Evolutionary conservation across 2,329 filamentous ascomycete species (phyloP).

Genomic region (Stenocarpella maydis): DNA sequence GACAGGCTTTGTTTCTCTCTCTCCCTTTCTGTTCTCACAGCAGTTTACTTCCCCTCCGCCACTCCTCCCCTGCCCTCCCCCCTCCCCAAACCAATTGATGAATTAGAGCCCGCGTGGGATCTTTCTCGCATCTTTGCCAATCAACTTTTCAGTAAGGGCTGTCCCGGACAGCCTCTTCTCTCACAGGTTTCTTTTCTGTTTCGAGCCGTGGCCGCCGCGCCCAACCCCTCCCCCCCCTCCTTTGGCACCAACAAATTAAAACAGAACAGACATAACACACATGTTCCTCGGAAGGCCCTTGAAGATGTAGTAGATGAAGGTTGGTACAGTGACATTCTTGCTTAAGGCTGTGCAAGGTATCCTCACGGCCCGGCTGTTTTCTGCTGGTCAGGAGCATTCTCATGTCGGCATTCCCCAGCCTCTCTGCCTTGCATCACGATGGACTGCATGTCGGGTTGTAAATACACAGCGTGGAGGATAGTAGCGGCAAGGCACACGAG

Average conservation of each 20-base stretch:
- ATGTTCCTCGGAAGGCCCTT: conserved; percentile 21
- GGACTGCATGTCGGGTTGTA: conserved; percentile 19
- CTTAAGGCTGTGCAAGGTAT: conserved; percentile 1
- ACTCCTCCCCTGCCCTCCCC: background rate
- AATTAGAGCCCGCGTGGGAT: conserved; percentile 13
- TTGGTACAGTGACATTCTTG: background rate
- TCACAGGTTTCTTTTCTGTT: conserved; percentile 13
- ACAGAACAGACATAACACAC: conserved; percentile 29
- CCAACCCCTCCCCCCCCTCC: background rate
- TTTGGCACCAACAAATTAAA: background rate
- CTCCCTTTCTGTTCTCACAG: background rate
- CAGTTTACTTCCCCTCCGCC: background rate
- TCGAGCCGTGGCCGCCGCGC: background rate
- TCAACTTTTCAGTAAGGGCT: conserved; percentile 20
- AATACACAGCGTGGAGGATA: background rate
- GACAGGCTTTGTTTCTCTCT: no score
- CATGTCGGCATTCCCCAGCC: background rate
- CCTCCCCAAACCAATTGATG: background rate
- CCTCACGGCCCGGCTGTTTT: background rate
- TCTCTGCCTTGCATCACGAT: background rate
- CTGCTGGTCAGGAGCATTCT: background rate
- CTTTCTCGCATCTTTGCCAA: conserved; percentile 17
- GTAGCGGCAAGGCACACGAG: conserved; percentile 1
- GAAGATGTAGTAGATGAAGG: background rate
- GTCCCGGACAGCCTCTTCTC: conserved; percentile 32